Evolutionary conservation across 257 asterid genomes (phyloP).

Genomic region (Solanum medicagineum): DNA sequence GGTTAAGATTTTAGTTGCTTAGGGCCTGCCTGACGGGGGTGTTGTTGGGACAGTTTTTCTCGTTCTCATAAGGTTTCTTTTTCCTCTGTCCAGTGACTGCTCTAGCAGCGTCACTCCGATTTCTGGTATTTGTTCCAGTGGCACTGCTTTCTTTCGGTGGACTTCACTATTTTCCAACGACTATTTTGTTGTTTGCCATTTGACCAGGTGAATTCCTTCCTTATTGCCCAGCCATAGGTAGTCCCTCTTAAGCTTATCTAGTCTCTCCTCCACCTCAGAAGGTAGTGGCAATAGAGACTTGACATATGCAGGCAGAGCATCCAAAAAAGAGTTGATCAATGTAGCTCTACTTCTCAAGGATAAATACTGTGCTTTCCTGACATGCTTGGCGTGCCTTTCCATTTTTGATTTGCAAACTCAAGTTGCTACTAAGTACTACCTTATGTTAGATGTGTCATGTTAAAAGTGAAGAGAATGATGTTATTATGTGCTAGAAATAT

Average conservation of each 20-base stretch:
- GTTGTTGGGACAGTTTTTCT: not conserved
- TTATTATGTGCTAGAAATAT: not conserved
- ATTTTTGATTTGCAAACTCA: not conserved
- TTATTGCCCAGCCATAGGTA: too few species aligned
- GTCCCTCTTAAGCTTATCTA: too few species aligned
- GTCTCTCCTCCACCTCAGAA: too few species aligned
- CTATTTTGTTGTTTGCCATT: too few species aligned
- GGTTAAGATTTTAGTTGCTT: not conserved
- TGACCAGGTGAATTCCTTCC: too few species aligned
- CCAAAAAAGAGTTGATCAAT: too few species aligned
- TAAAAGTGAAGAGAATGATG: not conserved
- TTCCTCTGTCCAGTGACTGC: not conserved
- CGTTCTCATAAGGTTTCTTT: not conserved
- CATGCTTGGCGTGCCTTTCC: not conserved
- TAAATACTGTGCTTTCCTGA: not conserved
- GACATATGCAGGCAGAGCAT: too few species aligned
- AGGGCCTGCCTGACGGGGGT: not conserved
- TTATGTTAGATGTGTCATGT: not conserved
- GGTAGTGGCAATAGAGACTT: too few species aligned
- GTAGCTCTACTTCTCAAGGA: too few species aligned
- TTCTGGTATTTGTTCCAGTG: too few species aligned
- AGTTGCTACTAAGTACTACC: not conserved
- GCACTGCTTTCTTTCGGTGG: too few species aligned
- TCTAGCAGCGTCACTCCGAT: not conserved
- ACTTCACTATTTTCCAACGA: too few species aligned